Evolutionary conservation across 768 basidiomycete genomes (phyloP).

Genomic region (Pulveroboletus ravenelii): DNA sequence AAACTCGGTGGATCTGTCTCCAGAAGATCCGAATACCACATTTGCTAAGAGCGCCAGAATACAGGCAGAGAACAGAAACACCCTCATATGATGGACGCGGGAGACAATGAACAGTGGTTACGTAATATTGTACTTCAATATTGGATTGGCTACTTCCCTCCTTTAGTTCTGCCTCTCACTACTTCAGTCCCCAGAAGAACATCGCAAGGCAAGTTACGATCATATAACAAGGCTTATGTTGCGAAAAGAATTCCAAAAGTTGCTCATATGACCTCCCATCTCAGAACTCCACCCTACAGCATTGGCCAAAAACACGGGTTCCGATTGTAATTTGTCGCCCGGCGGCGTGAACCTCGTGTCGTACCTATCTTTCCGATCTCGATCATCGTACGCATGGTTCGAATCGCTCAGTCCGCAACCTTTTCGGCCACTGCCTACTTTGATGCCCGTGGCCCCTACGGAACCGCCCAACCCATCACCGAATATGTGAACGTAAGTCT

Average conservation of each 20-base stretch:
- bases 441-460: conserved; percentile 65
- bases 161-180: background rate
- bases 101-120: conserved; percentile 4
- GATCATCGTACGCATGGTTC: conserved; percentile 29
- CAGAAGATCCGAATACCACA: conserved; percentile 23
- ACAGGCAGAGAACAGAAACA: conserved; percentile 6
- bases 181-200: background rate
- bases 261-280: background rate
- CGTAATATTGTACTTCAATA: conserved; percentile 1
- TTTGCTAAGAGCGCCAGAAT: conserved; percentile 12
- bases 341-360: background rate
- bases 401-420: conserved; percentile 40
- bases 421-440: conserved; percentile 77
- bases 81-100: conserved; percentile 12
- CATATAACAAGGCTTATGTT: too few relatives aligned
- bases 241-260: background rate
- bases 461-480: conserved; percentile 74
- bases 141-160: too few relatives aligned
- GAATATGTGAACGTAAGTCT: conserved; percentile 67
- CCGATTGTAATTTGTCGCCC: background rate
- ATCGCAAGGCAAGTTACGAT: background rate
- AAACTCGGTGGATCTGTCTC: conserved; percentile 33
- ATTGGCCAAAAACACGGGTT: background rate
- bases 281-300: background rate
- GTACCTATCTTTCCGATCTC: background rate